Evolutionary conservation across 1,139 yeast species (phyloP).

Genomic region (Candida glucosophila): DNA sequence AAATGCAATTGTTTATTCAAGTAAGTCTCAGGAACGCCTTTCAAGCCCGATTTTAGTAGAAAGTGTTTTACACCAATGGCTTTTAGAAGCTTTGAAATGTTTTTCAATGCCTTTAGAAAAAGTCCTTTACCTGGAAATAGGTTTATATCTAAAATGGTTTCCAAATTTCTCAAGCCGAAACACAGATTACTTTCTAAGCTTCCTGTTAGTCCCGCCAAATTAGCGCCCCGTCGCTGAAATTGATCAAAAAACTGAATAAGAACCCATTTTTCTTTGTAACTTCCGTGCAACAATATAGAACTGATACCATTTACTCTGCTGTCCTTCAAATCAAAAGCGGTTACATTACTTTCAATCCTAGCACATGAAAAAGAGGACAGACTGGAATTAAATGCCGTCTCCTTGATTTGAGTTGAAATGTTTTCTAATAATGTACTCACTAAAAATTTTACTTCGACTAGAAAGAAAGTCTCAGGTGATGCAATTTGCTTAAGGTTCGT

Average conservation of each 20-base stretch:
- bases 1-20: too few species aligned
- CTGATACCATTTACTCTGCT: conserved; percentile 12
- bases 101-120: conserved; percentile 11
- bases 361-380: too few species aligned
- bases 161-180: too few species aligned
- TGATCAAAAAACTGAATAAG: conserved; percentile 16
- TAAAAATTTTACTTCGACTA: conserved; percentile 15
- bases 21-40: too few species aligned
- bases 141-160: not conserved
- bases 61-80: conserved; percentile 15
- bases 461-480: conserved; percentile 10
- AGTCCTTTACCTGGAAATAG: conserved; percentile 13
- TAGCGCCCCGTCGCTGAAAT: conserved; percentile 7
- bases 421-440: conserved; percentile 13
- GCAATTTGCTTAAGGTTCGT: conserved; percentile 14
- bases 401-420: conserved; percentile 9
- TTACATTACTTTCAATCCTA: not conserved
- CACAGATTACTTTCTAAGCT: too few species aligned
- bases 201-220: too few species aligned
- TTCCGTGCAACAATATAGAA: conserved; percentile 19
- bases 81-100: conserved; percentile 11
- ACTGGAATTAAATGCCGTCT: too few species aligned
- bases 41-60: conserved; percentile 6
- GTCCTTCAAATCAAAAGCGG: not conserved
- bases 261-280: conserved; percentile 25